phyloP scores from a whole-genome alignment of 371 early-diverging fungal species.

The Mortierella polycephala region DNA sequence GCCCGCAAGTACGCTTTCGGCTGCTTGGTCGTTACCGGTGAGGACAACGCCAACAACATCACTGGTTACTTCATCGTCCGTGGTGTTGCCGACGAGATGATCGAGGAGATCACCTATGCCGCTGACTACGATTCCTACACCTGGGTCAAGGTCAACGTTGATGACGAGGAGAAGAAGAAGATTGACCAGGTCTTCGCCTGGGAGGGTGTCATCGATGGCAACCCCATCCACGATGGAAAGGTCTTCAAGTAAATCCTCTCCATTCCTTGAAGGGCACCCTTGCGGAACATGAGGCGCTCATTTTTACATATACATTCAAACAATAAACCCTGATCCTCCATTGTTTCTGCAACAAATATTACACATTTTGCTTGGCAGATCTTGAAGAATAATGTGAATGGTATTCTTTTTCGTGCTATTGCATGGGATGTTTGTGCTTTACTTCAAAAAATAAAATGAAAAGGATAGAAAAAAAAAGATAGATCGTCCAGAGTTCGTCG shows the following conservation, averaged over 20 bases:
- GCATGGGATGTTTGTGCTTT: too few species aligned
- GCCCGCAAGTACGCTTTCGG: slow-evolving; percentile 97
- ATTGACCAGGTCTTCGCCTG: slow-evolving; percentile 64
- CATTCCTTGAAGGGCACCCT: background rate
- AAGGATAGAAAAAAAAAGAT: too few species aligned
- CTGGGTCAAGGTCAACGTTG: slow-evolving; percentile 77
- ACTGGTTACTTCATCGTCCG: slow-evolving; percentile 94
- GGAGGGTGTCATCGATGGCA: slow-evolving; percentile 66
- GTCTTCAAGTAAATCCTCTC: slow-evolving; percentile 74
- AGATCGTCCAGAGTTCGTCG: too few species aligned
- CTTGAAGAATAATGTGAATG: too few species aligned
- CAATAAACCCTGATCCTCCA: too few species aligned
- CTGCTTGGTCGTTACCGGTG: slow-evolving; percentile 86
- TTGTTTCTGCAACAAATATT: too few species aligned
- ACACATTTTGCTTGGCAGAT: too few species aligned
- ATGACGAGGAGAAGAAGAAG: slow-evolving; percentile 54
- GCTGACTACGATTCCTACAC: slow-evolving; percentile 90
- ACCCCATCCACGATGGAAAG: slow-evolving; percentile 79
- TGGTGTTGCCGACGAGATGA: slow-evolving; percentile 80
- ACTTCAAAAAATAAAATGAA: too few species aligned
- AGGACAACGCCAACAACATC: slow-evolving; percentile 91
- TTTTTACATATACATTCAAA: too few species aligned
- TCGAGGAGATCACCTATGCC: slow-evolving; percentile 86
- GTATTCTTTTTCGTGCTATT: too few species aligned
- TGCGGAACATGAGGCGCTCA: too few species aligned